A percentile compares a stretch with the other conserved stretches of the same genome.
These are phyloP conservation scores for Isoetes taiwanensis DNA, from an alignment of 75 land plant genomes.

Conservation along the genomic window DNA sequence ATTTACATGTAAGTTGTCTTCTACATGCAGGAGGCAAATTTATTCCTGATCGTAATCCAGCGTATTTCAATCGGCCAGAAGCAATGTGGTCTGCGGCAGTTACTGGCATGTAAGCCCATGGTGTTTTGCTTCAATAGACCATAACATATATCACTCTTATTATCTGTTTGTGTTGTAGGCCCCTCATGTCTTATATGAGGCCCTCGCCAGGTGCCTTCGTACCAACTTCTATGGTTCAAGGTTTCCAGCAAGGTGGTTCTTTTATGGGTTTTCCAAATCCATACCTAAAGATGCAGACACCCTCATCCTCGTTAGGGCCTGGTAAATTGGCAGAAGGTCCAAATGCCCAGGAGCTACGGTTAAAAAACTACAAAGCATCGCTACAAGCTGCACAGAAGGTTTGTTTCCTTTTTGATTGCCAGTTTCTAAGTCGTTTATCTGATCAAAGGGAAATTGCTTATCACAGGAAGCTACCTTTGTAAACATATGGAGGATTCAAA, in stretches of 20 bases:
- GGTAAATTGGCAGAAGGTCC: slow-evolving; percentile 13
- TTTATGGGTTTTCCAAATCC: too few relatives aligned
- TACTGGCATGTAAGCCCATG: slow-evolving; percentile 5
- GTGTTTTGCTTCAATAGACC: background rate
- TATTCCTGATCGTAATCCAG: slow-evolving; percentile 7
- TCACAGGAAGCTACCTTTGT: slow-evolving; percentile 58
- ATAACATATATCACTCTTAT: background rate
- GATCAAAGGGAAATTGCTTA: background rate
- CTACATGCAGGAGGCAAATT: slow-evolving; percentile 12
- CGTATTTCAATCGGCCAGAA: slow-evolving; percentile 7
- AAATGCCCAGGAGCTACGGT: too few relatives aligned
- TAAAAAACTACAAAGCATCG: slow-evolving; percentile 11
- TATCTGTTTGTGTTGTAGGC: slow-evolving; percentile 10
- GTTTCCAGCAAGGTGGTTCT: background rate
- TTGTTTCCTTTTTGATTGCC: background rate
- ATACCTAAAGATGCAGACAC: background rate
- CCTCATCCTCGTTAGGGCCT: slow-evolving; percentile 7
- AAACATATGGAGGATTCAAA: slow-evolving; percentile 71
- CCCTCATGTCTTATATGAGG: slow-evolving; percentile 5
- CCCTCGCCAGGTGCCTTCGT: background rate
- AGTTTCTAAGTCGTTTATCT: background rate
- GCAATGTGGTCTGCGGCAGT: slow-evolving; percentile 9
- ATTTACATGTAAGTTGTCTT: slow-evolving; percentile 31
- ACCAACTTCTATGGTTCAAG: background rate
- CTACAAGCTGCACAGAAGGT: slow-evolving; percentile 12